Evolutionary conservation across 2,329 filamentous ascomycete species (phyloP).

Genomic region (Apiospora sp.): DNA sequence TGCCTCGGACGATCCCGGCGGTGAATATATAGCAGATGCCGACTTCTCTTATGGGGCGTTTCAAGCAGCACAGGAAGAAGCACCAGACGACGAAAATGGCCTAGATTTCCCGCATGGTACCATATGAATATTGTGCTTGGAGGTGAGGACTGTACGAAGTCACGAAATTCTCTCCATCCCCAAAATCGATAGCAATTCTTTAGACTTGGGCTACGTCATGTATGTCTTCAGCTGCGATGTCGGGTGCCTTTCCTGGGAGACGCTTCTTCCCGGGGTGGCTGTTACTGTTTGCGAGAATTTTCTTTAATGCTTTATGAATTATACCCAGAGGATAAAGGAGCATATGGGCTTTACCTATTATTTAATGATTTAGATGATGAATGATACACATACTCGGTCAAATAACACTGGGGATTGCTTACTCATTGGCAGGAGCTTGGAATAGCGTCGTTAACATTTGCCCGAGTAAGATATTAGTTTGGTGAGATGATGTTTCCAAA

Average conservation of each 20-base stretch:
- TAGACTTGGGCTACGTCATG: neutral
- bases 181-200: neutral
- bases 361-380: neutral
- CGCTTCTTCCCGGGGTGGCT: neutral
- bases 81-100: neutral
- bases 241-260: neutral
- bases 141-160: neutral
- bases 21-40: slow-evolving; percentile 1
- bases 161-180: no score
- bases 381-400: neutral
- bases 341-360: neutral
- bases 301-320: neutral
- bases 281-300: neutral
- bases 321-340: slow-evolving; percentile 5
- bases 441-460: no score
- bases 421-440: neutral
- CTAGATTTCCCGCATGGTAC: neutral
- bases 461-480: neutral
- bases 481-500: neutral
- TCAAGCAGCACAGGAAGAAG: neutral
- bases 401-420: neutral
- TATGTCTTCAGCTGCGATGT: neutral
- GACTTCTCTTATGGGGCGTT: slow-evolving; percentile 3
- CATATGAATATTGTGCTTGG: neutral
- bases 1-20: neutral